Conservation (phyloP, 495 filamentous ascomycete genomes). For the Neurospora sp. region DNA sequence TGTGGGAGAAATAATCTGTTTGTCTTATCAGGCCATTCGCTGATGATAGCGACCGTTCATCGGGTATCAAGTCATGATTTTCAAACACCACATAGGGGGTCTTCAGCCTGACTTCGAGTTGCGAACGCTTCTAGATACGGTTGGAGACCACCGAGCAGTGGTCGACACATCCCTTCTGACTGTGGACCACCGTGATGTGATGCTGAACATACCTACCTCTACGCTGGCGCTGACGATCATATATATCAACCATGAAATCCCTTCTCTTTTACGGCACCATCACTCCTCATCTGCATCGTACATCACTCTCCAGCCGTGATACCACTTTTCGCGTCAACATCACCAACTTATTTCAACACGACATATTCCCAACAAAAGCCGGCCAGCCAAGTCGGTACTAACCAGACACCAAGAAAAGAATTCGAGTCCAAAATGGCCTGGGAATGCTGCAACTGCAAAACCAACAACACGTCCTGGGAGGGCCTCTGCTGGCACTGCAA, state of each 20-base stretch:
- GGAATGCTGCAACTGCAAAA: neutral
- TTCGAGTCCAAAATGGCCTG: neutral
- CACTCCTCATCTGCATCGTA: neutral
- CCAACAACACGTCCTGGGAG: neutral
- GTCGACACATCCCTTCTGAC: neutral
- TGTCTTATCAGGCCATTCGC: neutral
- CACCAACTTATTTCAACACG: neutral
- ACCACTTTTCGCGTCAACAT: neutral
- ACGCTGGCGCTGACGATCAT: neutral
- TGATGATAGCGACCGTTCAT: neutral
- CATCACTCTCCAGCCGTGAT: neutral
- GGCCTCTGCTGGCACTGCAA: neutral
- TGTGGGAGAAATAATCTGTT: neutral
- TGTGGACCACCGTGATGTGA: neutral
- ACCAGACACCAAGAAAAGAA: neutral
- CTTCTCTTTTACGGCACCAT: neutral
- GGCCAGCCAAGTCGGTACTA: neutral
- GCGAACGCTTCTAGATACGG: neutral
- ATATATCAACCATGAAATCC: neutral
- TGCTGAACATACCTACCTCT: neutral
- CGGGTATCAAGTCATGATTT: neutral
- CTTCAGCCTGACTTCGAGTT: neutral
- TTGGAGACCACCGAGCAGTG: neutral
- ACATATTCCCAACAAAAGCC: neutral
- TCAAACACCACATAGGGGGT: neutral